Evolutionary conservation across 23 red algal species (phyloP).

Genomic region (Agarophyton chilense): DNA sequence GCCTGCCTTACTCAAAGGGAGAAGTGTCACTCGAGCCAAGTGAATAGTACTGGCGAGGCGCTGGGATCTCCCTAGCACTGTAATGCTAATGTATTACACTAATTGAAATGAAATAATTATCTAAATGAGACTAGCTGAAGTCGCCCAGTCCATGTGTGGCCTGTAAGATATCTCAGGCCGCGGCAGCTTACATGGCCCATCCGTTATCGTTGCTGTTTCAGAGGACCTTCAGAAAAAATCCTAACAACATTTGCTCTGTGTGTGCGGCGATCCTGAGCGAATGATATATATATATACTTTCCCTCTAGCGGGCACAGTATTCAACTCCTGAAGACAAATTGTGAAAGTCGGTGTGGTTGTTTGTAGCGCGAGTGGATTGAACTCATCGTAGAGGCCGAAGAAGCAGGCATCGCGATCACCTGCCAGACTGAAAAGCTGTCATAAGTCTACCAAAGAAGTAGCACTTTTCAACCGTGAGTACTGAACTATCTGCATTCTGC

Average conservation of each 20-base stretch:
- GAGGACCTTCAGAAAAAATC: not conserved
- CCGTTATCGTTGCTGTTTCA: no score
- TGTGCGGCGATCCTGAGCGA: not conserved
- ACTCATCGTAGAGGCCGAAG: not conserved
- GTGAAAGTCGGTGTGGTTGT: not conserved
- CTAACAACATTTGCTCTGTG: constrained; percentile 9
- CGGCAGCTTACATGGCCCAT: no score
- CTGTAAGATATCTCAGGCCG: no score
- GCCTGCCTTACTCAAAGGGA: no score
- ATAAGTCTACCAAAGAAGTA: not conserved
- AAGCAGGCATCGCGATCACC: not conserved
- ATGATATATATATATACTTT: constrained; percentile 24
- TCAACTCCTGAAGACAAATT: not conserved
- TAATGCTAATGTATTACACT: no score
- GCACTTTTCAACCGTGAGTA: not conserved
- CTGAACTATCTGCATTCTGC: not conserved
- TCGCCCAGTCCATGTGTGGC: no score
- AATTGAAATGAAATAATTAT: no score
- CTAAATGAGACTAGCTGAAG: no score
- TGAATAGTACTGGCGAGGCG: no score
- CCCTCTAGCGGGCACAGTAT: not conserved
- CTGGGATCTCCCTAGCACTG: no score
- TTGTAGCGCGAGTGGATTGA: not conserved
- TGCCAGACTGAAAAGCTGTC: not conserved
- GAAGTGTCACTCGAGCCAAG: no score